These are phyloP conservation scores for Aaosphaeria arxii DNA, from an alignment of 2,329 filamentous ascomycete species.

Conservation along the genomic window DNA sequence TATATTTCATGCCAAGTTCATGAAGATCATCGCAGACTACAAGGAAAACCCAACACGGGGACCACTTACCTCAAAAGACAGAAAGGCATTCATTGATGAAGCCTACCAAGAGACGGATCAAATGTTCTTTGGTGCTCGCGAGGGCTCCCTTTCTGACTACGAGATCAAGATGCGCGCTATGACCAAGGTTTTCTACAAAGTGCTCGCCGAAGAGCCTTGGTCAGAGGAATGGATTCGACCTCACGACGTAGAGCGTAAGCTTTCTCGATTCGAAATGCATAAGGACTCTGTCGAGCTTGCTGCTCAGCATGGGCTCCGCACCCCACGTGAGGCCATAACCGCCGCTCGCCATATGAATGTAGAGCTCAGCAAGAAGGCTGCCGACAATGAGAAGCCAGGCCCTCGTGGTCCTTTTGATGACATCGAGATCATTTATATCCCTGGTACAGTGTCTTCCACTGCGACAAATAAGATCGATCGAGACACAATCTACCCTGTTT, in stretches of 20 bases:
- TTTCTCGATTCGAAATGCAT: conserved; percentile 38
- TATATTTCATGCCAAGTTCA: conserved; percentile 33
- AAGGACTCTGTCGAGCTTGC: conserved; percentile 32
- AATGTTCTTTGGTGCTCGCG: conserved; percentile 24
- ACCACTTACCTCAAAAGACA: conserved; percentile 28
- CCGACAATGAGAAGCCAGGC: conserved; percentile 13
- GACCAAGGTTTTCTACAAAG: conserved; percentile 36
- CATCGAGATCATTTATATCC: conserved; percentile 38
- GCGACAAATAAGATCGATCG: conserved; percentile 34
- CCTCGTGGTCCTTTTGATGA: conserved; percentile 33
- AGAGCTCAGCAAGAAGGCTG: conserved; percentile 11
- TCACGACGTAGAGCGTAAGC: conserved; percentile 36
- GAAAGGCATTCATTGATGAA: conserved; percentile 30
- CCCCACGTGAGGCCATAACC: conserved; percentile 29
- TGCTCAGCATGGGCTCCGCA: conserved; percentile 21
- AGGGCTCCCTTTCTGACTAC: conserved; percentile 17
- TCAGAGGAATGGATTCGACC: conserved; percentile 37
- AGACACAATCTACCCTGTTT: conserved; percentile 32
- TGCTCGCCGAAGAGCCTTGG: conserved; percentile 38
- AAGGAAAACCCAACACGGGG: conserved; percentile 26
- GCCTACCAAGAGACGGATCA: conserved; percentile 29
- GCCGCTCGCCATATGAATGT: conserved; percentile 26
- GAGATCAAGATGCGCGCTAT: conserved; percentile 35
- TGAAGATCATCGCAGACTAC: conserved; percentile 30
- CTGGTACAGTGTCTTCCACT: conserved; percentile 35